Percentiles rank a stretch among this genome's conserved stretches.
Conservation (phyloP, 495 filamentous ascomycete genomes). For the Amphirosellinia nigrospora region DNA sequence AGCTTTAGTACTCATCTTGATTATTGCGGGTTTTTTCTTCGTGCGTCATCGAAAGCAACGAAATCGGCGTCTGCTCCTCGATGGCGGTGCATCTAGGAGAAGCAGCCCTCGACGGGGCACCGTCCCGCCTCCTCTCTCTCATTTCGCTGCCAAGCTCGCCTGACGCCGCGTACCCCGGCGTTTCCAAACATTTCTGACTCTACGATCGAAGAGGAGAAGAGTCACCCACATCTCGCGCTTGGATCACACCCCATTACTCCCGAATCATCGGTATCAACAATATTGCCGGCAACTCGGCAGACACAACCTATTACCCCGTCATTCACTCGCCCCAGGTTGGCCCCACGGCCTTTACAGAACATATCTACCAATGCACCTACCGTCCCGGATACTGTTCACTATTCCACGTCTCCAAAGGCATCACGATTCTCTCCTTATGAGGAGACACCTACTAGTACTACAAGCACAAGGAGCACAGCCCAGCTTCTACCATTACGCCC, state of each 20-base stretch:
- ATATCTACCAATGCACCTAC: constrained; percentile 36
- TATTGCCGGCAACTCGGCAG: constrained; percentile 18
- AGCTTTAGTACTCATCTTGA: constrained; percentile 38
- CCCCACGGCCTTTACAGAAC: constrained; percentile 21
- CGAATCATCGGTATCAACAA: constrained; percentile 16
- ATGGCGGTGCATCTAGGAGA: constrained; percentile 28
- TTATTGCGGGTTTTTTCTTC: constrained; percentile 40
- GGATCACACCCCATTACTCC: constrained; percentile 31
- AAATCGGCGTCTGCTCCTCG: constrained; percentile 43
- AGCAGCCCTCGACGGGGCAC: constrained; percentile 20
- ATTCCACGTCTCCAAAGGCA: constrained; percentile 42
- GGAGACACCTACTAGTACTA: constrained; percentile 41
- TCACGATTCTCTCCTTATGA: constrained; percentile 40
- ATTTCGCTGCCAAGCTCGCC: constrained; percentile 56
- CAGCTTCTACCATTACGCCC: constrained; percentile 44
- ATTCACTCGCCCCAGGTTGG: constrained; percentile 8
- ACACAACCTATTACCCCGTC: constrained; percentile 12
- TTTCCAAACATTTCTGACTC: constrained; percentile 38
- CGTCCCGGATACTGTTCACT: constrained; percentile 37
- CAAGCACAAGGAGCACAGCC: constrained; percentile 42
- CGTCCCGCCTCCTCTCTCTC: constrained; percentile 50
- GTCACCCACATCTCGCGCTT: constrained; percentile 26
- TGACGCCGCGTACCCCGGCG: constrained; percentile 44
- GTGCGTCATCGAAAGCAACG: constrained; percentile 47
- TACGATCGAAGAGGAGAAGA: constrained; percentile 37